Base-by-base conservation (phyloP, 1,139 yeast species). In the Hansenula sp. region DNA sequence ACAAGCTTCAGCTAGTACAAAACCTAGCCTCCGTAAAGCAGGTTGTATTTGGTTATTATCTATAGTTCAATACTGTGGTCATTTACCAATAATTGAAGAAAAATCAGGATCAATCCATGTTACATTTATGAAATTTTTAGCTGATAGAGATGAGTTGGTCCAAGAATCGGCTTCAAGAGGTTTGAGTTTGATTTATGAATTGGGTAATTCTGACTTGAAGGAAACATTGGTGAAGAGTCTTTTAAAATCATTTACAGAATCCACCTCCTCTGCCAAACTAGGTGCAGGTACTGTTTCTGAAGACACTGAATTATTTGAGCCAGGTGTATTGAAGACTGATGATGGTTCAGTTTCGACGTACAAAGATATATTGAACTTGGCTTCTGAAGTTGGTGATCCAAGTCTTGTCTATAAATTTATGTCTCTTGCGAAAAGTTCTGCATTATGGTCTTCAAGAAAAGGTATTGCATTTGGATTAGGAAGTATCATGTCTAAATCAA, bases 391-490 rank as follows among this genome's bases (percentile, higher is more conserved):
- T 6, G 97, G 97, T 32, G 97, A 92, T 60, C 96, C 97, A 18
- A 77, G 95, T 55, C 73, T 92, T 51, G 96, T 92, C 6, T 92
- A 92, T 61, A 87, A 89, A 55, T 92, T 92, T 57, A 88, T 92
- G 96, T 81, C 96, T 0, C 66, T 92, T 42, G 96, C 97, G 0
- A 84, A 87, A 46, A 83, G 83, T 40, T 85, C 96, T 0, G 81
- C 95, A 0, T 66, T 90, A 29, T 92, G 98, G 97, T 79, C 95
- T 0, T 86, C 97, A 0, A 72, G 96, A 57, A 86, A 86, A 50
- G 97, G 97, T 39, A 81, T 90, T 56, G 97, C 97, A 0, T 90
- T 87, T 65, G 97, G 97, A 0, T 69, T 92, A 29, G 94, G 96
- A 13, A 80, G 89, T 1, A 82, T 92, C 40, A 66, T 92, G 57